phyloP scores from a whole-genome alignment of 108 stramenopile genomes.

The Cyclotella sp. region DNA sequence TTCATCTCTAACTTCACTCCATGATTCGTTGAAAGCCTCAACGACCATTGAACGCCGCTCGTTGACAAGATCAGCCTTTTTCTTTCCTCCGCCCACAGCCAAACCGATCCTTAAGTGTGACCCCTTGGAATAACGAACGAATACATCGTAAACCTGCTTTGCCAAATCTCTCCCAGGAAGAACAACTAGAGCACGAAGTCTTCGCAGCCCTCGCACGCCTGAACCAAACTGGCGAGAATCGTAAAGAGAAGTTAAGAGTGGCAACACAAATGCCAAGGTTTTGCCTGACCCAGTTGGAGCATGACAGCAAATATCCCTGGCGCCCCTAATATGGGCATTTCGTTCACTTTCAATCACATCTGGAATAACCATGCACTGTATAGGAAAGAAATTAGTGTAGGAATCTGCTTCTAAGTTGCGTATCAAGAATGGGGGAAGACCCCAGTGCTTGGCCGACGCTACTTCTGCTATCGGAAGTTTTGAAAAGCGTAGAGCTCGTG shows the following conservation, averaged over 20 bases:
- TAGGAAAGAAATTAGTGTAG: constrained; percentile 87
- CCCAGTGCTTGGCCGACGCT: constrained; percentile 61
- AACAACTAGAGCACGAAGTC: constrained; percentile 91
- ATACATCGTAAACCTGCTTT: constrained; percentile 88
- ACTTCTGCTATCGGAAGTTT: constrained; percentile 69
- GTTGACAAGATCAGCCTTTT: constrained; percentile 47
- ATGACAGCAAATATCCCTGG: constrained; percentile 84
- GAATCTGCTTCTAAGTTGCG: constrained; percentile 69
- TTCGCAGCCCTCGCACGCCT: constrained; percentile 55
- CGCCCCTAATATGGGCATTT: constrained; percentile 50
- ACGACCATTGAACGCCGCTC: constrained; percentile 52
- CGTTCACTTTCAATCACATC: constrained; percentile 79
- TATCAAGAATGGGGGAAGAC: constrained; percentile 76
- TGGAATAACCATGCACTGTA: constrained; percentile 88
- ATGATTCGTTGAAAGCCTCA: constrained; percentile 41
- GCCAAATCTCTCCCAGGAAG: constrained; percentile 94
- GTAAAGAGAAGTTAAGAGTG: constrained; percentile 80
- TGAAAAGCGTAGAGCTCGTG: constrained; percentile 67
- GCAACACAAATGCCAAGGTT: constrained; percentile 87
- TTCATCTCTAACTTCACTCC: constrained; percentile 33
- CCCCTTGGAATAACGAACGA: constrained; percentile 78
- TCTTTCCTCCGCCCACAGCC: constrained; percentile 78
- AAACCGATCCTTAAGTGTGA: constrained; percentile 85
- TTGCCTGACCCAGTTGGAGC: constrained; percentile 93
- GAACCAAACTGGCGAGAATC: constrained; percentile 5